Base-by-base conservation (phyloP, 768 basidiomycete species). In the Brasilioporus rufonigricans region DNA sequence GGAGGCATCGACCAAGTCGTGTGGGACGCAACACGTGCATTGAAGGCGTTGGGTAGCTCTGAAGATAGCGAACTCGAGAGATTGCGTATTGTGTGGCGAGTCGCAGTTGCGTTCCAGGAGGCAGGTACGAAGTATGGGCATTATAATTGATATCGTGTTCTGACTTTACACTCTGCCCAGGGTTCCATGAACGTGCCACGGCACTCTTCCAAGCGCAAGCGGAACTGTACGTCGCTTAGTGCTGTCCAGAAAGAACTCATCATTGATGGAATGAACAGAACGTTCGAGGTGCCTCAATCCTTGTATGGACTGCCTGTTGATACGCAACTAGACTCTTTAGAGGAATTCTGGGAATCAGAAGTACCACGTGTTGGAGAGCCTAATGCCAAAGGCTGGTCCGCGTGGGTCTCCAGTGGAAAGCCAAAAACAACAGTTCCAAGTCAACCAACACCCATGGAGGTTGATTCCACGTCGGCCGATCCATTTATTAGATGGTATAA, bases 321-420 rank as follows among this genome's bases (percentile, higher is more conserved):
- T 21, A 64, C 59, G 5, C 80, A 79, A 48, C 71, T 92, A 4
- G 76, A 81, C 51, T 73, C 77, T 16, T 75, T 93, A 5, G 90
- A 91, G 71, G 82, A 84, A 48, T 93, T 89, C 65, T 93, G 91
- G 91, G 91, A 93, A 48, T 82, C 86, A 5, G 91, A 92, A 69
- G 73, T 71, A 11, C 84, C 84, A n/a, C 84, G 91, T n/a, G 67
- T 85, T 10, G 89, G 90, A 27, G 91, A 93, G 64, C 65, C 69
- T 1, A 73, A 74, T 50, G 81, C 90, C 10, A 74, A 69, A 52
- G 90, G 91, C 24, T 93, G 91, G 89, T 76, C 76, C 14, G 56
- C 71, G 32, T 92, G 88, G 88, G 69, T 79, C 38, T 64, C 73
- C 12, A 71, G 76, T 21, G 76, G 77, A 23, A 76, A 73, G 44